Evolutionary conservation across 2,329 filamentous ascomycete species (phyloP).

Genomic region (Cadophora luteo-olivacea): DNA sequence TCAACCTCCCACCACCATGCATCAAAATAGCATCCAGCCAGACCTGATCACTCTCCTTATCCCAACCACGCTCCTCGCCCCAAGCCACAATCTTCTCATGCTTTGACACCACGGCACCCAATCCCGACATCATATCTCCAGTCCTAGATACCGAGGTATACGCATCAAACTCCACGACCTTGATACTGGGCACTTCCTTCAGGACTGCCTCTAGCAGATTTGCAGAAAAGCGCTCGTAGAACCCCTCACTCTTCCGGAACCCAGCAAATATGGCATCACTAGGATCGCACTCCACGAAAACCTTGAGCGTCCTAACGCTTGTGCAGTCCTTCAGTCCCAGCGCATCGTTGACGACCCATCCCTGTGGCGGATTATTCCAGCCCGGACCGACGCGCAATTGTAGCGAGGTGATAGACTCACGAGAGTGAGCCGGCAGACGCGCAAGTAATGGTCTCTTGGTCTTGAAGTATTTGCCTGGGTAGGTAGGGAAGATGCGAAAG

Average conservation of each 20-base stretch:
- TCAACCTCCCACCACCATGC: constrained; percentile 29
- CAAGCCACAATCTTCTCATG: constrained; percentile 64
- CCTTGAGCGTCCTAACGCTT: constrained; percentile 63
- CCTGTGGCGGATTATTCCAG: constrained; percentile 72
- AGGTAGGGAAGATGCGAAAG: constrained; percentile 71
- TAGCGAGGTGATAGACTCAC: constrained; percentile 65
- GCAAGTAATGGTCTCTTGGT: constrained; percentile 74
- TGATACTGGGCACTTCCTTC: constrained; percentile 60
- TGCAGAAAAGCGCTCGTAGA: constrained; percentile 72
- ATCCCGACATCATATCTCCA: constrained; percentile 66
- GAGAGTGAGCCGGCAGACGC: constrained; percentile 66
- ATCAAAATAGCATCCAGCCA: constrained; percentile 38
- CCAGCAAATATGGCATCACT: constrained; percentile 71
- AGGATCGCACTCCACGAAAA: constrained; percentile 77
- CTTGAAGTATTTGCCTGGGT: constrained; percentile 71
- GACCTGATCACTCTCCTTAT: constrained; percentile 49
- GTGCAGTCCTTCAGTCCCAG: constrained; percentile 69
- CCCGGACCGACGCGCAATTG: constrained; percentile 77
- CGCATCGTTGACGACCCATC: constrained; percentile 71
- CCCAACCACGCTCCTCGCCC: constrained; percentile 73
- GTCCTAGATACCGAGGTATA: constrained; percentile 69
- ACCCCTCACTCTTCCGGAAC: constrained; percentile 64
- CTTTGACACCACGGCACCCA: constrained; percentile 59
- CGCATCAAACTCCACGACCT: constrained; percentile 72
- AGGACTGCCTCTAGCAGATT: constrained; percentile 64